phyloP scores from a whole-genome alignment of 2,329 filamentous ascomycete genomes.

The Diplocarpon rosae region DNA sequence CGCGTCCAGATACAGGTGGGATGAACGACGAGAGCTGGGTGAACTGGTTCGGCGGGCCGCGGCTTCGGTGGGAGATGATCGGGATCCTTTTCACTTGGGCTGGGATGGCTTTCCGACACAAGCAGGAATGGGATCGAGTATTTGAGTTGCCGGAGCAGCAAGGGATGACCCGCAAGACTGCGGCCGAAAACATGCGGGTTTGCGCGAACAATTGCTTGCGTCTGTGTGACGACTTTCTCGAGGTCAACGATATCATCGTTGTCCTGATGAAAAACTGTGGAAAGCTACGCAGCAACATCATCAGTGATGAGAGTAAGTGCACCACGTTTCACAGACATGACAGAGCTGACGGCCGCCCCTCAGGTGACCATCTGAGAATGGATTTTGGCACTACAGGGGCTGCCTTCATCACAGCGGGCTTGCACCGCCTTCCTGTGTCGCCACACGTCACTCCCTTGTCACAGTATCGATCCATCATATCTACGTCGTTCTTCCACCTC shows the following conservation, averaged over 20 bases:
- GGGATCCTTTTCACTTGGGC: slow-evolving; percentile 5
- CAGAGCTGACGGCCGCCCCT: too few species aligned
- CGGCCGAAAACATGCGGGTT: slow-evolving; percentile 4
- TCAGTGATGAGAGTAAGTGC: slow-evolving; percentile 9
- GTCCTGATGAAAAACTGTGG: slow-evolving; percentile 3
- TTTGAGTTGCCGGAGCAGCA: slow-evolving; percentile 4
- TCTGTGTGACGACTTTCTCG: background rate
- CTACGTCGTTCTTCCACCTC: slow-evolving; percentile 1
- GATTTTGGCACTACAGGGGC: slow-evolving; percentile 2
- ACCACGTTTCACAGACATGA: background rate
- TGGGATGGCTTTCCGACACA: slow-evolving; percentile 4
- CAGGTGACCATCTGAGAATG: slow-evolving; percentile 6
- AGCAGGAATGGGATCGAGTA: slow-evolving; percentile 6
- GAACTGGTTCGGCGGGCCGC: slow-evolving; percentile 3
- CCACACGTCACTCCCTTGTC: background rate
- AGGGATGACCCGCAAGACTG: background rate
- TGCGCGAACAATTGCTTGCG: slow-evolving; percentile 1
- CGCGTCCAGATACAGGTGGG: background rate
- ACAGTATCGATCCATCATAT: background rate
- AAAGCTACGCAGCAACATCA: slow-evolving; percentile 4
- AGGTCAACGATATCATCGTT: slow-evolving; percentile 2
- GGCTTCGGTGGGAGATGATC: slow-evolving; percentile 5
- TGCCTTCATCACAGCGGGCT: slow-evolving; percentile 4
- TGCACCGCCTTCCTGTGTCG: background rate
- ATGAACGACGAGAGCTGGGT: background rate